Base-by-base conservation (phyloP, 495 filamentous ascomycete genomes). In the Ramalina intermedia region DNA sequence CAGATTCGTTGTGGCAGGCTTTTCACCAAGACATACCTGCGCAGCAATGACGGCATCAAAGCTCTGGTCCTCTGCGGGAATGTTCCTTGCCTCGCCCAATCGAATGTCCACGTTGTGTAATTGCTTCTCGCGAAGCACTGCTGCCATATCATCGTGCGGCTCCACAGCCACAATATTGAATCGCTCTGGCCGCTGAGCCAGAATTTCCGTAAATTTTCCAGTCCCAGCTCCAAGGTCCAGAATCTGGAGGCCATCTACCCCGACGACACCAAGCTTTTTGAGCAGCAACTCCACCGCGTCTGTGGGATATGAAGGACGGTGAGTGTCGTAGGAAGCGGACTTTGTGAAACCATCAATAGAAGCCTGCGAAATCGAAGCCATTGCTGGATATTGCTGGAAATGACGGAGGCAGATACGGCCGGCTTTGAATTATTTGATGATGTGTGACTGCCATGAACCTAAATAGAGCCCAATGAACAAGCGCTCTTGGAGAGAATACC, bases 191-290 rank as follows among this genome's bases (percentile, higher is more conserved):
- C 65, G 59, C 26, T 41, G 58, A 1, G 71, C 70, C 6, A 85
- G 64, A 17, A 73, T 52, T 54, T 79, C 72, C 3, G 79, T 82
- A 55, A 81, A 78, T 53, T 82, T 83, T 9, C 81, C 81, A 0
- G 78, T 82, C 0, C 82, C 81, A 4, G 76, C 71, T 0, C 69
- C 82, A 20, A 86, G 61, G 52, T 84, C 80, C 37, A 82, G 61
- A 26, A 85, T 61, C 29, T 61, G 61, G 18, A 74, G 69, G 16
- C 61, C 59, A 8, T 59, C 43, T 1, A 62, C 43, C 20, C 63
- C 65, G 24, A 64, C 55, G 20, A 83, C 55, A 6, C 63, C 54
- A 26, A 78, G 60, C 24, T 69, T 56, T 1, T 58, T 41, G 16
- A 84, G 69, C 12, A 85, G 70, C 36, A 60, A 53, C 6, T 72